Evolutionary conservation across 805 yeast species (phyloP).

Genomic region (Cyberlindnera lachancei): DNA sequence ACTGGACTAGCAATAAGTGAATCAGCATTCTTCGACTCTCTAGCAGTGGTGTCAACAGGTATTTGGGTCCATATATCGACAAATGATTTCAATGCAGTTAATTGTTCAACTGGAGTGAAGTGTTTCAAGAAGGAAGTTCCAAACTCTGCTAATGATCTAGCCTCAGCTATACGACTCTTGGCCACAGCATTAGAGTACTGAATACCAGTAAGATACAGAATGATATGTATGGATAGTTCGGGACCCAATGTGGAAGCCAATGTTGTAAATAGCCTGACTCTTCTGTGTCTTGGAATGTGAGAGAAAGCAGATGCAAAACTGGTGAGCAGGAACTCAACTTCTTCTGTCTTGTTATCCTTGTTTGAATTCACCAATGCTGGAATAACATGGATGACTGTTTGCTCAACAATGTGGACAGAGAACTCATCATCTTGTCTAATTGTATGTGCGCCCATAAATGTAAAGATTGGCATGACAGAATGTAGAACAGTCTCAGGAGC

Average conservation of each 20-base stretch:
- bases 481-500: conserved; percentile 90
- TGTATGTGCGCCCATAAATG: conserved; percentile 98
- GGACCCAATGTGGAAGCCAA: conserved; percentile 71
- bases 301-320: conserved; percentile 92
- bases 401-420: conserved; percentile 86
- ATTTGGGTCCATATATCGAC: conserved; percentile 41
- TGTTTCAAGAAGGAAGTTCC: conserved; percentile 59
- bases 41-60: conserved; percentile 27
- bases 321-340: conserved; percentile 75
- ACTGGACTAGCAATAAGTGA: conserved; percentile 45
- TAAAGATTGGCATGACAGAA: conserved; percentile 98
- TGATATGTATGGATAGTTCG: conserved; percentile 55
- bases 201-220: conserved; percentile 73
- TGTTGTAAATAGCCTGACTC: conserved; percentile 77
- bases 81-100: conserved; percentile 44
- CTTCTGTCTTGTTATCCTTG: conserved; percentile 41
- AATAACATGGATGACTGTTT: conserved; percentile 80
- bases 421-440: conserved; percentile 95
- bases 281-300: conserved; percentile 94
- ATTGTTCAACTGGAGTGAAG: conserved; percentile 62
- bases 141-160: conserved; percentile 64
- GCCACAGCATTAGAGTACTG: conserved; percentile 53
- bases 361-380: conserved; percentile 69
- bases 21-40: conserved; percentile 19
- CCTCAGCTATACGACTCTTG: conserved; percentile 57